Conservation (phyloP, 179 eudicot species). For the Nepenthes alata region DNA sequence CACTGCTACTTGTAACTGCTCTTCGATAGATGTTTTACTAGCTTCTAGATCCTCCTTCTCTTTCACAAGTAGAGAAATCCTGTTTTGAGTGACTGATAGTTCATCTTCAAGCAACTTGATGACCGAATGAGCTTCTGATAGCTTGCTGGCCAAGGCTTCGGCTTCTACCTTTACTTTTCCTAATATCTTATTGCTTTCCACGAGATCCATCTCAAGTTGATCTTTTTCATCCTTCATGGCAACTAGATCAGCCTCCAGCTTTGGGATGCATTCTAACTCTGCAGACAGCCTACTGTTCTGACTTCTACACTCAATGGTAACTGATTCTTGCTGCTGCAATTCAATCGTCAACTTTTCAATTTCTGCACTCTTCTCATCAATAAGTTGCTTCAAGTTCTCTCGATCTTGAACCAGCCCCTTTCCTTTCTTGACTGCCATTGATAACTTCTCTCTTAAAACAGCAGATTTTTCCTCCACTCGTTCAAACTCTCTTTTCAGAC, state of each 20-base stretch:
- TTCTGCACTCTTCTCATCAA: slow-evolving; percentile 68
- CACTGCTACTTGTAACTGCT: slow-evolving; percentile 40
- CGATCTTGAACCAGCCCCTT: slow-evolving; percentile 95
- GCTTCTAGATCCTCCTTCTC: slow-evolving; percentile 57
- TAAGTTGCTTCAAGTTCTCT: slow-evolving; percentile 61
- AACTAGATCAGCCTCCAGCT: slow-evolving; percentile 52
- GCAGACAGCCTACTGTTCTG: slow-evolving; percentile 41
- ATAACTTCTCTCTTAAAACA: slow-evolving; percentile 70
- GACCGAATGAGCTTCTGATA: slow-evolving; percentile 33
- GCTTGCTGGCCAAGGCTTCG: slow-evolving; percentile 29
- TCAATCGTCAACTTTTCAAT: slow-evolving; percentile 57
- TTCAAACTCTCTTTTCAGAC: slow-evolving; percentile 51
- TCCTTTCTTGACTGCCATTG: slow-evolving; percentile 97
- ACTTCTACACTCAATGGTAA: slow-evolving; percentile 30
- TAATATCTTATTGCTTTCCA: slow-evolving; percentile 54
- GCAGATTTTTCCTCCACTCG: slow-evolving; percentile 70
- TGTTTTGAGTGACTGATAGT: slow-evolving; percentile 41
- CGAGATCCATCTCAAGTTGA: slow-evolving; percentile 60
- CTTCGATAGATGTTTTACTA: slow-evolving; percentile 27
- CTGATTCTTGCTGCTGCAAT: slow-evolving; percentile 40
- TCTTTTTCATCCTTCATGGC: slow-evolving; percentile 38
- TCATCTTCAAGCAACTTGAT: slow-evolving; percentile 60
- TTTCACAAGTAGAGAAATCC: slow-evolving; percentile 35
- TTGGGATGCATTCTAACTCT: slow-evolving; percentile 42
- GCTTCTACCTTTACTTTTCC: slow-evolving; percentile 33